These are phyloP conservation scores for Penicillium salamii DNA, from an alignment of 495 filamentous ascomycete species.

Conservation along the genomic window DNA sequence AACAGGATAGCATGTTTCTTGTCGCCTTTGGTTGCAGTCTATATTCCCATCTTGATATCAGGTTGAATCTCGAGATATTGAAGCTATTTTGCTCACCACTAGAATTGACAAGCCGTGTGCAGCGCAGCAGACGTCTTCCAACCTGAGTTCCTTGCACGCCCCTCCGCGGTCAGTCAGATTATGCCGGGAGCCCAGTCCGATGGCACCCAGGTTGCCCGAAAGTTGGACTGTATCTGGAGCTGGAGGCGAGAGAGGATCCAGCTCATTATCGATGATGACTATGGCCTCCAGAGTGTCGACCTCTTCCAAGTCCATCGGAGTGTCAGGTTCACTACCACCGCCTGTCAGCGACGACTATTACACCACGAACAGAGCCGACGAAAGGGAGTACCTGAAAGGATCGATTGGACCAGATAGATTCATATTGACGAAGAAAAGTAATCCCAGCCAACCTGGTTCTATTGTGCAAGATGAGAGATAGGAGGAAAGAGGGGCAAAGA, in stretches of 20 bases:
- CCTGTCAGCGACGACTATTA: too few relatives aligned
- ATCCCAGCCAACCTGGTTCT: too few relatives aligned
- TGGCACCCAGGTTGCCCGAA: conserved; percentile 37
- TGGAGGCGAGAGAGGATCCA: conserved; percentile 54
- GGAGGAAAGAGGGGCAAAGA: too few relatives aligned
- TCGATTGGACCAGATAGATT: too few relatives aligned
- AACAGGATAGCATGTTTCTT: conserved; percentile 55
- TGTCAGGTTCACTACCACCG: conserved; percentile 4
- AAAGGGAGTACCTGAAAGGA: too few relatives aligned
- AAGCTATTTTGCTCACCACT: conserved; percentile 38
- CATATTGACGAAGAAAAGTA: too few relatives aligned
- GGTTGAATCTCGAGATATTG: too few relatives aligned
- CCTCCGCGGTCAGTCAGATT: conserved; percentile 38
- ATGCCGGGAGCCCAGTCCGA: conserved; percentile 32
- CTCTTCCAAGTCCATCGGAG: conserved; percentile 30
- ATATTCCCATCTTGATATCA: neutral
- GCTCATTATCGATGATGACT: conserved; percentile 56
- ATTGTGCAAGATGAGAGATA: too few relatives aligned
- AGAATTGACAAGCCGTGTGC: conserved; percentile 59
- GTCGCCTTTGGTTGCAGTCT: conserved; percentile 54
- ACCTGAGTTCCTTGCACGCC: conserved; percentile 44
- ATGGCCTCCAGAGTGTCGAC: conserved; percentile 47
- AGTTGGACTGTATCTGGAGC: conserved; percentile 48
- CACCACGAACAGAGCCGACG: neutral
- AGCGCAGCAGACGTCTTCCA: conserved; percentile 58